Percentiles rank a stretch among this genome's conserved stretches.
Conservation (phyloP, 768 basidiomycete genomes). For the Psilocybe sp. region DNA sequence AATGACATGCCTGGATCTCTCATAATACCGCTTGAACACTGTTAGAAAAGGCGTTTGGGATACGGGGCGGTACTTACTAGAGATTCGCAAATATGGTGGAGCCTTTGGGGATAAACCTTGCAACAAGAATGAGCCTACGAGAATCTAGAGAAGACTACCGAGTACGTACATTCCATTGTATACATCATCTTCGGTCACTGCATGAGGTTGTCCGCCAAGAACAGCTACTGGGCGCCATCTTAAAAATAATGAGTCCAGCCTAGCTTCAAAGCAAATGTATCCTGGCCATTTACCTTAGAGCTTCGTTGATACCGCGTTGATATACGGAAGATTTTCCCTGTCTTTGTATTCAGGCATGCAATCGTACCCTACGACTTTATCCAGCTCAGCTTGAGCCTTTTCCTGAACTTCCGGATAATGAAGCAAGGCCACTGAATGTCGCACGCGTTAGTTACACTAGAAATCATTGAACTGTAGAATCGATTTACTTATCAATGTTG, state of each 20-base stretch:
- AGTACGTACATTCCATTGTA: slow-evolving; percentile 32
- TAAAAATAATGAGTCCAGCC: not conserved
- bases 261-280: not conserved
- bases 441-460: not conserved
- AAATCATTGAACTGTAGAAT: slow-evolving; percentile 4
- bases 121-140: not conserved
- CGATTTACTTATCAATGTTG: slow-evolving; percentile 29
- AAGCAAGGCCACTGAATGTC: slow-evolving; percentile 31
- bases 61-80: slow-evolving; percentile 6
- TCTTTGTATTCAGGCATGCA: slow-evolving; percentile 38
- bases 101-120: slow-evolving; percentile 33
- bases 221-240: slow-evolving; percentile 34
- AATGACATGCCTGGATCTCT: slow-evolving; percentile 2
- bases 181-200: slow-evolving; percentile 33
- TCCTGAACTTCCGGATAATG: slow-evolving; percentile 35
- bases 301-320: slow-evolving; percentile 35
- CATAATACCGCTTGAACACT: slow-evolving; percentile 1
- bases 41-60: not conserved
- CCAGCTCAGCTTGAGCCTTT: slow-evolving; percentile 38
- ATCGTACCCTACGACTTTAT: slow-evolving; percentile 30
- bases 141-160: not conserved
- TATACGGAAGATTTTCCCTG: slow-evolving; percentile 30
- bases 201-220: slow-evolving; percentile 33
- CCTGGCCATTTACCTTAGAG: slow-evolving; percentile 21
- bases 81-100: slow-evolving; percentile 35